These are phyloP conservation scores for Camillea tinctor DNA, from an alignment of 2,329 filamentous ascomycete species.

Conservation along the genomic window DNA sequence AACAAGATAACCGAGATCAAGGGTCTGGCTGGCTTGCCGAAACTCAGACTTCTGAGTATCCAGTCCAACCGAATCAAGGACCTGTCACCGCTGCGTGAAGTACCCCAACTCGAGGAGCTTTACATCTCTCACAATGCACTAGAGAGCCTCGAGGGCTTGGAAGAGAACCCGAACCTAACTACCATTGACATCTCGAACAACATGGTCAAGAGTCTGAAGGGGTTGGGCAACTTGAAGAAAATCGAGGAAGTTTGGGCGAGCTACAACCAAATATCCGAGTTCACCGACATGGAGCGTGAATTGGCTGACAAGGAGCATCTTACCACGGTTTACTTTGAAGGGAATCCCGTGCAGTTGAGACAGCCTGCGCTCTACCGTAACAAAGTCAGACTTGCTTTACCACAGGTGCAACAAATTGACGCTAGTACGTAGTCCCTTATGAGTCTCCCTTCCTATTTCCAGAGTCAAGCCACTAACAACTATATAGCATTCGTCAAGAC, in stretches of 20 bases:
- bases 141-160: slow-evolving; percentile 71
- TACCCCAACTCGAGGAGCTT: slow-evolving; percentile 81
- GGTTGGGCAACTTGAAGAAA: slow-evolving; percentile 65
- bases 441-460: background rate
- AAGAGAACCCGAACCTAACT: slow-evolving; percentile 63
- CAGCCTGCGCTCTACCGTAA: slow-evolving; percentile 88
- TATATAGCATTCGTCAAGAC: slow-evolving; percentile 26
- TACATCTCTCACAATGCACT: slow-evolving; percentile 97
- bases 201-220: slow-evolving; percentile 70
- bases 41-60: slow-evolving; percentile 85
- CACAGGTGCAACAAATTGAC: slow-evolving; percentile 90
- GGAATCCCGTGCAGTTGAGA: slow-evolving; percentile 80
- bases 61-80: slow-evolving; percentile 89
- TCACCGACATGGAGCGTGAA: slow-evolving; percentile 77
- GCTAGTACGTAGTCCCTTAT: slow-evolving; percentile 69
- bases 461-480: background rate
- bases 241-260: slow-evolving; percentile 95
- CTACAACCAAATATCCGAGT: slow-evolving; percentile 78
- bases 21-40: slow-evolving; percentile 71
- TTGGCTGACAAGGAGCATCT: slow-evolving; percentile 76
- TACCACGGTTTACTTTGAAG: slow-evolving; percentile 93
- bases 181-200: slow-evolving; percentile 92
- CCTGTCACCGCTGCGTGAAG: slow-evolving; percentile 71
- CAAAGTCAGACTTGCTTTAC: slow-evolving; percentile 84
- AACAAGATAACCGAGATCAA: slow-evolving; percentile 90